Evolutionary conservation across 768 basidiomycete species (phyloP).

Genomic region (Lenzites betulinus): DNA sequence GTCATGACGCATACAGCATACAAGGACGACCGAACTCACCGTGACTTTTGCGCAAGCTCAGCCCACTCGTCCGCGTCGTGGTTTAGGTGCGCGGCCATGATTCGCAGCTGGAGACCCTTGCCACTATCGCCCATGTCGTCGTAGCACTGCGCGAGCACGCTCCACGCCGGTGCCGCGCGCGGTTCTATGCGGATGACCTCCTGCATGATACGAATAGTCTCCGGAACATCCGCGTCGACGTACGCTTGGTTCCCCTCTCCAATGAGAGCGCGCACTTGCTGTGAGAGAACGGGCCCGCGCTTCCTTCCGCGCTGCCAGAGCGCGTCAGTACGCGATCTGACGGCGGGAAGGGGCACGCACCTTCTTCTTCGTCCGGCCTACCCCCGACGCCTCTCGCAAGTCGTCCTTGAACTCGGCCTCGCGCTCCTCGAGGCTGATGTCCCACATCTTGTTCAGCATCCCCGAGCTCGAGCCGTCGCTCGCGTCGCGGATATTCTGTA

Average conservation of each 20-base stretch:
- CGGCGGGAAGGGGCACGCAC: slow-evolving; percentile 39
- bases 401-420: slow-evolving; percentile 75
- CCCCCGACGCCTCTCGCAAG: slow-evolving; percentile 70
- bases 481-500: slow-evolving; percentile 60
- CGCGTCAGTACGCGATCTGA: not conserved
- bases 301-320: slow-evolving; percentile 41
- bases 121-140: slow-evolving; percentile 67
- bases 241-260: slow-evolving; percentile 89
- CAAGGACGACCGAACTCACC: slow-evolving; percentile 37
- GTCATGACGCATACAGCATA: no score
- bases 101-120: slow-evolving; percentile 77
- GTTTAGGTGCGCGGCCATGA: slow-evolving; percentile 88
- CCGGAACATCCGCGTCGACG: slow-evolving; percentile 63
- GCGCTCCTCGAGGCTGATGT: slow-evolving; percentile 66
- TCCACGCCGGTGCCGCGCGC: slow-evolving; percentile 81
- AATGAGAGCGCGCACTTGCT: slow-evolving; percentile 71
- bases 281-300: slow-evolving; percentile 62
- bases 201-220: slow-evolving; percentile 79
- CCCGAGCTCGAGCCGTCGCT: slow-evolving; percentile 47
- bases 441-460: slow-evolving; percentile 68
- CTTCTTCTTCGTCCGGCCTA: slow-evolving; percentile 53
- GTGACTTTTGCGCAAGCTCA: slow-evolving; percentile 71
- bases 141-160: slow-evolving; percentile 83
- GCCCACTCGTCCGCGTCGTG: slow-evolving; percentile 90
- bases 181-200: slow-evolving; percentile 96